A percentile compares a stretch with the other conserved stretches of the same genome.
Conservation (phyloP, 2,329 filamentous ascomycete species). For the Aspergillus calidoustus region DNA sequence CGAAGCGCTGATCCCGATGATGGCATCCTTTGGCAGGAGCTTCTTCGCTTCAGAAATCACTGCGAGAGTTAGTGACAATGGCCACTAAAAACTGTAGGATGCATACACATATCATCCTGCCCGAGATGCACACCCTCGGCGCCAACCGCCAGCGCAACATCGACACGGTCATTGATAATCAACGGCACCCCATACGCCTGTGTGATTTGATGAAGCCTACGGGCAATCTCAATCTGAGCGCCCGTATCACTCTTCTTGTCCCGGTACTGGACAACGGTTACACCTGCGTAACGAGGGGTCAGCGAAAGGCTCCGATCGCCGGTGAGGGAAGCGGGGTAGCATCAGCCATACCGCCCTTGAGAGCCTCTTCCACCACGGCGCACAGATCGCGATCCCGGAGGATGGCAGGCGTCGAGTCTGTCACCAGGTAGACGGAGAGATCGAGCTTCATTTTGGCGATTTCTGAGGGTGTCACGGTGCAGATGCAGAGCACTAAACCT, state of each 20-base stretch:
- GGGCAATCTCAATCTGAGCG: slow-evolving; percentile 68
- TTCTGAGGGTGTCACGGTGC: slow-evolving; percentile 15
- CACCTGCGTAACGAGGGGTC: slow-evolving; percentile 50
- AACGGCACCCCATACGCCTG: slow-evolving; percentile 72
- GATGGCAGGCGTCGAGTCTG: slow-evolving; percentile 86
- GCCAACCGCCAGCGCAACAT: slow-evolving; percentile 81
- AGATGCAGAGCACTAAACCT: background rate
- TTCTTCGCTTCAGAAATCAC: slow-evolving; percentile 68
- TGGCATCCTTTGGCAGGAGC: slow-evolving; percentile 74
- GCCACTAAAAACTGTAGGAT: background rate
- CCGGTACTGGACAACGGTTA: slow-evolving; percentile 85
- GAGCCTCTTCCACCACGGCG: slow-evolving; percentile 73
- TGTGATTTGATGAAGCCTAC: slow-evolving; percentile 73
- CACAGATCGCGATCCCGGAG: slow-evolving; percentile 73
- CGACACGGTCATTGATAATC: slow-evolving; percentile 90
- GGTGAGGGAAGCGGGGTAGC: background rate
- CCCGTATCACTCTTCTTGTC: slow-evolving; percentile 83
- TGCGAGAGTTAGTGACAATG: slow-evolving; percentile 33
- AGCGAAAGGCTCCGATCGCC: background rate
- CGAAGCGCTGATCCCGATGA: slow-evolving; percentile 88
- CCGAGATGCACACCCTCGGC: slow-evolving; percentile 94
- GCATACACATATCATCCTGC: slow-evolving; percentile 84
- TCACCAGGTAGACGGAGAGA: slow-evolving; percentile 88
- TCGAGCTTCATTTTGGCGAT: slow-evolving; percentile 57
- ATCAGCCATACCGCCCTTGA: slow-evolving; percentile 66